Percentiles rank a stretch among this genome's conserved stretches.
phyloP scores from a whole-genome alignment of 148 eudicot species.

The Rhododendron griersonianum region DNA sequence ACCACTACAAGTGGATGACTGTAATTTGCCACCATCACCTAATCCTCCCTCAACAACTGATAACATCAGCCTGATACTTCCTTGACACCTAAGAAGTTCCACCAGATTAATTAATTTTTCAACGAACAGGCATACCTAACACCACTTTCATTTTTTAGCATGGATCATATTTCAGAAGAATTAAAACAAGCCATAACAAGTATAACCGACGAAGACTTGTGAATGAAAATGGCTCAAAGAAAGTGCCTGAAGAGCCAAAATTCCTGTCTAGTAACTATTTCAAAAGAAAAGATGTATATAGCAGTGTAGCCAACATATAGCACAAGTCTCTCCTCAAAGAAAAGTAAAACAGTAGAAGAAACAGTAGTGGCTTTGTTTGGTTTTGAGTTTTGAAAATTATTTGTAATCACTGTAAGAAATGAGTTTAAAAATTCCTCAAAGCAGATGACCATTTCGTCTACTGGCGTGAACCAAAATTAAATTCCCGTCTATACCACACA shows the following conservation, averaged over 20 bases:
- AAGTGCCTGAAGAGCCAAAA: not conserved
- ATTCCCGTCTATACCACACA: not conserved
- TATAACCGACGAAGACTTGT: not conserved
- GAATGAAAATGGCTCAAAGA: not conserved
- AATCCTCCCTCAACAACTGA: not conserved
- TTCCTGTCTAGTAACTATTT: not conserved
- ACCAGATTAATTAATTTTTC: not conserved
- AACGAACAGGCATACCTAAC: not conserved
- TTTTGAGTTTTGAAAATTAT: too few species aligned
- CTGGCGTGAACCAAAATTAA: not conserved
- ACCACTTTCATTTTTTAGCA: not conserved
- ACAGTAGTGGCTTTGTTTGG: not conserved
- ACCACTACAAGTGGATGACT: not conserved
- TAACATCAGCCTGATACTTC: not conserved
- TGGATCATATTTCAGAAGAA: not conserved
- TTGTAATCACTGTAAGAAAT: not conserved
- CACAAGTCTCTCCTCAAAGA: not conserved
- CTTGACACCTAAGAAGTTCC: not conserved
- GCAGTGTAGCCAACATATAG: not conserved
- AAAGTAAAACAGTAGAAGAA: not conserved
- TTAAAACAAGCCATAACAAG: not conserved
- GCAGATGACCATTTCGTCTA: not conserved
- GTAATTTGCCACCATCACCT: not conserved
- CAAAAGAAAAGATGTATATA: not conserved
- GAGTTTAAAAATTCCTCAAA: not conserved